phyloP scores from a whole-genome alignment of 2,329 filamentous ascomycete species.

The Fusarium paranaense region DNA sequence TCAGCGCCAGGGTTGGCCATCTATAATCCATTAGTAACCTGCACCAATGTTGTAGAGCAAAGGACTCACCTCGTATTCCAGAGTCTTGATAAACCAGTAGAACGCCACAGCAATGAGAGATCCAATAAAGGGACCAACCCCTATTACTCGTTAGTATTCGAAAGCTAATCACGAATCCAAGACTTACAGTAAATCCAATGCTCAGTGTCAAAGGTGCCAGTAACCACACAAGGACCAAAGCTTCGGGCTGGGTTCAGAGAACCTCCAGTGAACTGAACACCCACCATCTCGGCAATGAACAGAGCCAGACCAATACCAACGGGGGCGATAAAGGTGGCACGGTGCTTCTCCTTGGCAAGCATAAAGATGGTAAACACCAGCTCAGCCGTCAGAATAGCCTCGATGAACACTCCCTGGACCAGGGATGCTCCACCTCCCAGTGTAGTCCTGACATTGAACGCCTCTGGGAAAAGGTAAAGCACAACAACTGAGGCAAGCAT shows the following conservation, averaged over 20 bases:
- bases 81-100: constrained; percentile 55
- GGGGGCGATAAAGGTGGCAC: constrained; percentile 60
- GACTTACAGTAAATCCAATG: constrained; percentile 61
- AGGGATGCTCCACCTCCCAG: constrained; percentile 54
- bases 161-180: not conserved
- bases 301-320: constrained; percentile 60
- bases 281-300: constrained; percentile 59
- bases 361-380: constrained; percentile 63
- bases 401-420: constrained; percentile 62
- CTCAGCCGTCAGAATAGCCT: constrained; percentile 61
- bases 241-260: constrained; percentile 60
- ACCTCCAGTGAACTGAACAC: constrained; percentile 61
- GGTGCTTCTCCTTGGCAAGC: constrained; percentile 63
- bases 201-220: constrained; percentile 53
- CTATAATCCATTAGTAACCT: constrained; percentile 28
- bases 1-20: constrained; percentile 62
- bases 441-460: constrained; percentile 55
- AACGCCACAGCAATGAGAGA: constrained; percentile 51
- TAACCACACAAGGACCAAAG: constrained; percentile 60
- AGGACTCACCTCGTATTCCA: constrained; percentile 51
- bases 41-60: too few species aligned
- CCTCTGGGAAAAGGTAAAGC: constrained; percentile 56
- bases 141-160: constrained; percentile 22
- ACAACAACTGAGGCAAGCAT: constrained; percentile 58
- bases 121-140: constrained; percentile 51